Conservation (phyloP, 257 asterid genomes). For the Vinca minor region DNA sequence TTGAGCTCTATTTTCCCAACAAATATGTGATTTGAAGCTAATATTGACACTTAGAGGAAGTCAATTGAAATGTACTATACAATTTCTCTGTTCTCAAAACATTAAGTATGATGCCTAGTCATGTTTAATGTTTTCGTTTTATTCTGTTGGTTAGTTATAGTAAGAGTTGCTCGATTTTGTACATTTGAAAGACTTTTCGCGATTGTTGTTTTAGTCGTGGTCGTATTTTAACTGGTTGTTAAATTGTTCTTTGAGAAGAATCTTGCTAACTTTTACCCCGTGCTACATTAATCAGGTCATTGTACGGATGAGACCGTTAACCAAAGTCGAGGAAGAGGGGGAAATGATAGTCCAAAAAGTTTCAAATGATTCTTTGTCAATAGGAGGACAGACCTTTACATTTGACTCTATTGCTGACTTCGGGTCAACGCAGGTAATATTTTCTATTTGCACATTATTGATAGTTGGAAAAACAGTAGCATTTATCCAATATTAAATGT, state of each 20-base stretch:
- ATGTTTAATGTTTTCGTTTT: not conserved
- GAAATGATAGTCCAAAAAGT: constrained; percentile 54
- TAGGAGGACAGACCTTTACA: constrained; percentile 70
- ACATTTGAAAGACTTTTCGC: not conserved
- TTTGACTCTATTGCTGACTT: constrained; percentile 81
- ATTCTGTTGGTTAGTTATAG: not conserved
- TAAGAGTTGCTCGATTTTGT: not conserved
- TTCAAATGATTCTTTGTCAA: constrained; percentile 60
- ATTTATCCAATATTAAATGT: not conserved
- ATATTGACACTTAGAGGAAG: not conserved
- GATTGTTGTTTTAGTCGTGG: not conserved
- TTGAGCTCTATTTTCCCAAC: not conserved
- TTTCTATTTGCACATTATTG: not conserved
- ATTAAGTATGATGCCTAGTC: not conserved
- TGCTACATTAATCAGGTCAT: constrained; percentile 46
- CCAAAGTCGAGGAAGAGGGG: constrained; percentile 68
- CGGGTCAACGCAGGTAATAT: constrained; percentile 73
- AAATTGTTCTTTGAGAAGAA: not conserved
- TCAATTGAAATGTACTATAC: not conserved
- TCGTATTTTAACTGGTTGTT: not conserved
- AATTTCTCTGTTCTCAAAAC: not conserved
- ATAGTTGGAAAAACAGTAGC: not conserved
- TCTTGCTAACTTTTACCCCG: constrained; percentile 3
- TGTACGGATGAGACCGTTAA: constrained; percentile 86
- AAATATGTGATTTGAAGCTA: not conserved